A percentile compares a stretch with the other conserved stretches of the same genome.
Evolutionary conservation across 2,329 filamentous ascomycete genomes (phyloP).

Genomic region (Stagonosporopsis rhizophila): DNA sequence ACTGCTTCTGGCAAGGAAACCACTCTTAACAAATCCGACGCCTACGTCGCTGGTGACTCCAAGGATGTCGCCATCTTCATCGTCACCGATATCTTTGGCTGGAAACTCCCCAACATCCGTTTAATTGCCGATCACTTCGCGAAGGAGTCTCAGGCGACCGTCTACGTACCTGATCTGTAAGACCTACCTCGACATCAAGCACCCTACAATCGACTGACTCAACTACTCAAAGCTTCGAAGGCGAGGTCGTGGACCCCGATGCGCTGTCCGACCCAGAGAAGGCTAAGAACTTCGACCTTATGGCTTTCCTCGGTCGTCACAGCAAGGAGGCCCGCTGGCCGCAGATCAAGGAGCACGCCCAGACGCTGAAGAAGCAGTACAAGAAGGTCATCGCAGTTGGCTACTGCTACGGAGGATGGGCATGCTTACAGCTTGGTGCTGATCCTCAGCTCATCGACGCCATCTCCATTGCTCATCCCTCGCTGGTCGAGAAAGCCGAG

Average conservation of each 20-base stretch:
- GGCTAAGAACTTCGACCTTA: constrained; percentile 49
- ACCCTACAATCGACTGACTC: not conserved
- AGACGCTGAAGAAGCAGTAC: constrained; percentile 45
- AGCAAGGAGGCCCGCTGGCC: constrained; percentile 49
- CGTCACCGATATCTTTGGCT: constrained; percentile 56
- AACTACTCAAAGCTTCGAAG: constrained; percentile 34
- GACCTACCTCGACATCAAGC: not conserved
- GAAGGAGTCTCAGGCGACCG: constrained; percentile 53
- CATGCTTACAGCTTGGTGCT: constrained; percentile 40
- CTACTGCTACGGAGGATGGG: constrained; percentile 58
- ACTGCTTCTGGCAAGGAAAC: constrained; percentile 48
- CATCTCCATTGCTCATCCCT: constrained; percentile 41
- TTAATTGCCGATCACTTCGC: constrained; percentile 59
- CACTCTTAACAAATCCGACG: constrained; percentile 47
- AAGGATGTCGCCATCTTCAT: constrained; percentile 57
- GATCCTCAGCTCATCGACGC: constrained; percentile 43
- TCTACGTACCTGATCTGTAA: constrained; percentile 56
- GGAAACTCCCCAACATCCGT: constrained; percentile 55
- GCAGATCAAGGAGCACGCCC: constrained; percentile 47
- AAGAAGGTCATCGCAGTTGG: constrained; percentile 56
- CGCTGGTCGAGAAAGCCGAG: constrained; percentile 38
- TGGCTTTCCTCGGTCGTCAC: constrained; percentile 50
- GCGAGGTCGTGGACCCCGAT: constrained; percentile 40
- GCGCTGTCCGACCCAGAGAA: constrained; percentile 37
- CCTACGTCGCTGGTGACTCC: constrained; percentile 54